A percentile compares a stretch with the other conserved stretches of the same genome.
These are phyloP conservation scores for Jacaranda mimosifolia DNA, from an alignment of 257 asterid species.

Conservation along the genomic window DNA sequence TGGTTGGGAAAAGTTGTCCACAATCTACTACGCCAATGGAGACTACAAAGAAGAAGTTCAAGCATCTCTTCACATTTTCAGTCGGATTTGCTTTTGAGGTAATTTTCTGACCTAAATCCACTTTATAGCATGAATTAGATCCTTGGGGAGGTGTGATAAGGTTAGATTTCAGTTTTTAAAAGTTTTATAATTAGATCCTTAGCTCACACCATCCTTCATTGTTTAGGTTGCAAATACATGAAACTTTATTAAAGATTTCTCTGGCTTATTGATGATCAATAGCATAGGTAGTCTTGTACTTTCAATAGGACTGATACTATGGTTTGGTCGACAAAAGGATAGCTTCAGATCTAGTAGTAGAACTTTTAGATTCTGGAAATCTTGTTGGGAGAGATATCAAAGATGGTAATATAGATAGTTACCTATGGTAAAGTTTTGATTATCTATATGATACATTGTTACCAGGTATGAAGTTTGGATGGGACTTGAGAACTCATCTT, in stretches of 20 bases:
- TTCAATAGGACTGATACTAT: constrained; percentile 30
- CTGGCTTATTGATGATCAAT: constrained; percentile 44
- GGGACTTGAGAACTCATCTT: constrained; percentile 47
- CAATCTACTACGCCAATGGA: too few relatives aligned
- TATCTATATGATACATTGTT: constrained; percentile 55
- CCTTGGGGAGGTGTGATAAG: too few relatives aligned
- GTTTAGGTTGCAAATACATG: constrained; percentile 53
- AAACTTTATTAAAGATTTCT: constrained; percentile 40
- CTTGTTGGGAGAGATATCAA: constrained; percentile 38
- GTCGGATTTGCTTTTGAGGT: too few relatives aligned
- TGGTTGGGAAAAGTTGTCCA: too few relatives aligned
- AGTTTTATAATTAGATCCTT: too few relatives aligned
- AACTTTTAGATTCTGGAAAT: constrained; percentile 47
- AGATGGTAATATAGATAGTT: constrained; percentile 29
- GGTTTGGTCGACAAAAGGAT: constrained; percentile 38
- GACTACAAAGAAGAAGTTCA: too few relatives aligned
- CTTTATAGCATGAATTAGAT: too few relatives aligned
- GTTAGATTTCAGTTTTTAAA: too few relatives aligned
- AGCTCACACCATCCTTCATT: too few relatives aligned
- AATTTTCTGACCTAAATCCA: too few relatives aligned
- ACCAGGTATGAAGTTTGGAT: constrained; percentile 59
- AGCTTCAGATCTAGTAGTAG: constrained; percentile 33
- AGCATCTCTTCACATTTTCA: too few relatives aligned
- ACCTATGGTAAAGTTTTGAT: constrained; percentile 56
- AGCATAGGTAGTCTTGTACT: constrained; percentile 34